Conservation (phyloP, 768 basidiomycete species). For the Naganishia vishniacii region DNA sequence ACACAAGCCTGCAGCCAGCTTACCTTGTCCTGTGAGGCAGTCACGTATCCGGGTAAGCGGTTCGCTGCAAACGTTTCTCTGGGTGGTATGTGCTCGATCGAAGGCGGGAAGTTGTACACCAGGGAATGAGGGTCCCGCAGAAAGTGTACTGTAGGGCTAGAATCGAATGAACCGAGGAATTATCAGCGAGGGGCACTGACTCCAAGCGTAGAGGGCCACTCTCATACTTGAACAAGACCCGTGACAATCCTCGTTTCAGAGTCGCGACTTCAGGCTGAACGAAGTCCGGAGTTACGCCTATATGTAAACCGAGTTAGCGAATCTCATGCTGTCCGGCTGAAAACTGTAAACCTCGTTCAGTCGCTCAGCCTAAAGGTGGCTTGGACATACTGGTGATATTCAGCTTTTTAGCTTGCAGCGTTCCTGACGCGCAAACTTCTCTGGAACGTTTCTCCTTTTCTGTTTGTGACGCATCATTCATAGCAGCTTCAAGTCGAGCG, state of each 20-base stretch:
- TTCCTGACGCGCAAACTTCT: not conserved
- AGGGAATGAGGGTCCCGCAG: constrained; percentile 76
- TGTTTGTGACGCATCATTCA: not conserved
- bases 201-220: constrained; percentile 1
- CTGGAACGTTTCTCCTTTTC: not conserved
- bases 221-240: constrained; percentile 70
- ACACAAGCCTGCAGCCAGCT: constrained; percentile 53
- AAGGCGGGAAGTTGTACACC: constrained; percentile 76
- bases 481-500: not conserved
- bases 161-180: constrained; percentile 3
- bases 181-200: not conserved
- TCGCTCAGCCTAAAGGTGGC: too few species aligned
- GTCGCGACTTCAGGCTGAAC: constrained; percentile 54
- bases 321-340: too few species aligned
- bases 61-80: constrained; percentile 81
- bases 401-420: not conserved
- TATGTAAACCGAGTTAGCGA: not conserved
- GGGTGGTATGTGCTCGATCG: constrained; percentile 66
- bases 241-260: constrained; percentile 63
- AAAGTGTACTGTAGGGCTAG: constrained; percentile 82
- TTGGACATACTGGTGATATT: not conserved
- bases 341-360: too few species aligned
- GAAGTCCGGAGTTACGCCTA: constrained; percentile 10
- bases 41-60: constrained; percentile 65
- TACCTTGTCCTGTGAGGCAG: constrained; percentile 63